Evolutionary conservation across 169 alveolate species (phyloP).

Genomic region (Eimeria acervulina): DNA sequence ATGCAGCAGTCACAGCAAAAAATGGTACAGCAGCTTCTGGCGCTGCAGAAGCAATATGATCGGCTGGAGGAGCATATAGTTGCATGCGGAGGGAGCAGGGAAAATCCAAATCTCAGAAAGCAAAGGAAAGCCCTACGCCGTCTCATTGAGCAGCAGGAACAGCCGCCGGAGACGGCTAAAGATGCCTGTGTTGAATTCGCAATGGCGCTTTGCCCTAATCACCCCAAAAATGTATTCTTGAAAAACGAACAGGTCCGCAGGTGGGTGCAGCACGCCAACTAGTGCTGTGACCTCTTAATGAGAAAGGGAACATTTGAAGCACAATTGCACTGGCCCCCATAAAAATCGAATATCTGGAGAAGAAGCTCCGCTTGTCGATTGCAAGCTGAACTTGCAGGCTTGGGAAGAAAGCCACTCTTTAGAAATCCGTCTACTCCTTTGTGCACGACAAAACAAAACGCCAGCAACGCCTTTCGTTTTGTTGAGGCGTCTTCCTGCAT

Average conservation of each 20-base stretch:
- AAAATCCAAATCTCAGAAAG: conserved; percentile 29
- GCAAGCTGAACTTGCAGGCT: too few species aligned
- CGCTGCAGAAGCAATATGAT: conserved; percentile 50
- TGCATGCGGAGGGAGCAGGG: conserved; percentile 75
- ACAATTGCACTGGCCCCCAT: not conserved
- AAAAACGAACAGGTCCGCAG: not conserved
- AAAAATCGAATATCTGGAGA: not conserved
- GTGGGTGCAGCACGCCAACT: conserved; percentile 21
- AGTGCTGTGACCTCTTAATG: not conserved
- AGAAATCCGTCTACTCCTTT: not conserved
- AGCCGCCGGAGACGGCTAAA: conserved; percentile 66
- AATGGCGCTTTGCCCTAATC: conserved; percentile 50
- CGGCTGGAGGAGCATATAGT: conserved; percentile 56
- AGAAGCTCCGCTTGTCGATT: too few species aligned
- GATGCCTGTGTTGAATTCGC: conserved; percentile 69
- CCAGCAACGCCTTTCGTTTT: not conserved
- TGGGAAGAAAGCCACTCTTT: not conserved
- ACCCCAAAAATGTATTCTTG: conserved; percentile 60
- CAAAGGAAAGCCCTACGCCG: conserved; percentile 72
- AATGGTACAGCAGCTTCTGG: conserved; percentile 50
- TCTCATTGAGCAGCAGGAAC: conserved; percentile 75
- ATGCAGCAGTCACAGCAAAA: conserved; percentile 69
- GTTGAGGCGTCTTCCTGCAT: not conserved
- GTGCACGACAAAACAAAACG: not conserved
- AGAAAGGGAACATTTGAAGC: not conserved